Conservation (phyloP, 352 stramenopile genomes). For the Phytophthora boehmeriae region DNA sequence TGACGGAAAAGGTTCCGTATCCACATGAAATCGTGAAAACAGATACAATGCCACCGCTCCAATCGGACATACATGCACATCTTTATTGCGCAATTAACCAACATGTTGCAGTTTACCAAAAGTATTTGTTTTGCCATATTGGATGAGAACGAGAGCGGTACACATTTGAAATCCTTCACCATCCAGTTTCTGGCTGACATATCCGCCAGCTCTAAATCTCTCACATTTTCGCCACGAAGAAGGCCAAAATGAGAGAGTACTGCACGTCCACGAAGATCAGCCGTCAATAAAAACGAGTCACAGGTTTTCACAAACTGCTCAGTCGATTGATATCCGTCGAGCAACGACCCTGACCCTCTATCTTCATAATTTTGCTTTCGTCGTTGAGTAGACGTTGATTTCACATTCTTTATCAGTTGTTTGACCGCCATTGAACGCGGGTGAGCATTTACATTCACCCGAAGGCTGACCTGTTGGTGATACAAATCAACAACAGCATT, state of each 20-base stretch:
- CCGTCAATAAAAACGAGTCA: constrained; percentile 13
- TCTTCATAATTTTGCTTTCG: constrained; percentile 16
- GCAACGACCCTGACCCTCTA: constrained; percentile 9
- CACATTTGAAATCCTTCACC: too few species aligned
- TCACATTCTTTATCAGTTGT: constrained; percentile 11
- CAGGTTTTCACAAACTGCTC: constrained; percentile 11
- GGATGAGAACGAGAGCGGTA: too few species aligned
- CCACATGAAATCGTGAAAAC: constrained; percentile 8
- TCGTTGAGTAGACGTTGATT: constrained; percentile 4
- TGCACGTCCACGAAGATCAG: too few species aligned
- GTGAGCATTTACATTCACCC: constrained; percentile 9
- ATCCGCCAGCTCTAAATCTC: too few species aligned
- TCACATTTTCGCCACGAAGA: too few species aligned
- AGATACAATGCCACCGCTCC: constrained; percentile 18
- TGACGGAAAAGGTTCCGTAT: background rate
- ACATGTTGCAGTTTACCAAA: constrained; percentile 12
- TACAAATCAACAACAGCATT: constrained; percentile 11
- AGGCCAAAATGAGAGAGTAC: too few species aligned
- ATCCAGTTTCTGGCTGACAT: too few species aligned
- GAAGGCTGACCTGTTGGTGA: too few species aligned
- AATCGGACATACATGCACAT: constrained; percentile 11
- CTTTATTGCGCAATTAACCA: constrained; percentile 15
- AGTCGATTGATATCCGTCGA: constrained; percentile 10
- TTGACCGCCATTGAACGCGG: constrained; percentile 4
- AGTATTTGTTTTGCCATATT: constrained; percentile 19